Percentiles rank a stretch among this genome's conserved stretches.
phyloP scores from a whole-genome alignment of 2,329 filamentous ascomycete genomes.

The Epichloe amarillans region DNA sequence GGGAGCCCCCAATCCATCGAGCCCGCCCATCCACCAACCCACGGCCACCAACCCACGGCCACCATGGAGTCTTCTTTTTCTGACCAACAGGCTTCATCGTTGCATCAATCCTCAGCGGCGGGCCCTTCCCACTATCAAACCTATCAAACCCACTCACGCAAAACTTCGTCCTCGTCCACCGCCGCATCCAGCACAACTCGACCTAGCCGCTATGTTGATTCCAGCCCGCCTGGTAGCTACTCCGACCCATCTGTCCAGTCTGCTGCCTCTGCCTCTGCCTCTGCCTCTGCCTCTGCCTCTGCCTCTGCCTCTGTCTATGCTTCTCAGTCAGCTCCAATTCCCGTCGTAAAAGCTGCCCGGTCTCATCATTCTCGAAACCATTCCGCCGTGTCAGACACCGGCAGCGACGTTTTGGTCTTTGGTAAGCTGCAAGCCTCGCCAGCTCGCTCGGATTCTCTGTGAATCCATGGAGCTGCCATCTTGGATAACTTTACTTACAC shows the following conservation, averaged over 20 bases:
- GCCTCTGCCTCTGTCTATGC: conserved; percentile 20
- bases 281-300: conserved; percentile 28
- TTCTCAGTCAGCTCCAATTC: conserved; percentile 34
- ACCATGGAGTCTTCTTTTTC: conserved; percentile 4
- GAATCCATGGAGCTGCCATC: conserved; percentile 21
- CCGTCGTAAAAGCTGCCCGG: conserved; percentile 29
- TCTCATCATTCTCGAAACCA: conserved; percentile 29
- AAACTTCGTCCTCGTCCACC: conserved; percentile 32
- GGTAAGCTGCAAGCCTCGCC: conserved; percentile 29
- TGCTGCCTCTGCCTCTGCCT: conserved; percentile 26
- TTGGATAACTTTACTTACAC: conserved; percentile 15
- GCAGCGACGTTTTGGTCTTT: conserved; percentile 24
- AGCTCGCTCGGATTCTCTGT: conserved; percentile 35
- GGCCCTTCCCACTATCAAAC: neutral
- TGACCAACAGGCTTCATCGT: neutral
- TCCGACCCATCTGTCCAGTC: conserved; percentile 49
- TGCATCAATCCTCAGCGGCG: neutral
- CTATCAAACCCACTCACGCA: conserved; percentile 11
- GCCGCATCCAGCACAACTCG: conserved; percentile 24
- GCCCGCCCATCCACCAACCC: neutral
- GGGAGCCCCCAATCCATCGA: neutral
- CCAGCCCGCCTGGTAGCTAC: conserved; percentile 42
- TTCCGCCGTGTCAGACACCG: conserved; percentile 28
- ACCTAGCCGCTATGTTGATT: conserved; percentile 46
- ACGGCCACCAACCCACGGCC: neutral